Percentiles rank a stretch among this genome's conserved stretches.
These are phyloP conservation scores for Aspergillus clavatus DNA, from an alignment of 2,329 filamentous ascomycete species.

Conservation along the genomic window DNA sequence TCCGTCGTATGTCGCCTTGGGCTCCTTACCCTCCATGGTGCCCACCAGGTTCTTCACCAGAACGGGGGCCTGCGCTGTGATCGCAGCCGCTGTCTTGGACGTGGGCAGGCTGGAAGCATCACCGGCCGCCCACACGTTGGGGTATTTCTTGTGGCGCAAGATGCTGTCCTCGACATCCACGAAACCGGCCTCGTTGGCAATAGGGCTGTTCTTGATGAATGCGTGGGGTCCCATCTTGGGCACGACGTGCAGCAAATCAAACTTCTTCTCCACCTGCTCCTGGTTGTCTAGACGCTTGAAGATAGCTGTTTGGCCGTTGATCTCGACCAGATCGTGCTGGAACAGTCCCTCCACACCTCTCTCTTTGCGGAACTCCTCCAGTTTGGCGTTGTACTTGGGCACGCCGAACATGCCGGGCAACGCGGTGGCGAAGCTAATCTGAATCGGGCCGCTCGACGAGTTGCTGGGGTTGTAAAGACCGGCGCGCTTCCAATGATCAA, in stretches of 20 bases:
- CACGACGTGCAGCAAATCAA: constrained; percentile 54
- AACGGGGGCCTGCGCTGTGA: constrained; percentile 50
- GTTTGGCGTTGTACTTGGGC: constrained; percentile 53
- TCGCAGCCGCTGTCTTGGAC: constrained; percentile 53
- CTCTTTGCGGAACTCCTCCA: constrained; percentile 52
- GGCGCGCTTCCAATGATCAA: constrained; percentile 54
- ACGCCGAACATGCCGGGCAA: constrained; percentile 57
- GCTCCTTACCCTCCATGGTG: constrained; percentile 44
- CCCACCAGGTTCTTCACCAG: constrained; percentile 48
- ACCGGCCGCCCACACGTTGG: constrained; percentile 56
- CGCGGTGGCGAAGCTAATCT: constrained; percentile 54
- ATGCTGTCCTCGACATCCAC: constrained; percentile 55
- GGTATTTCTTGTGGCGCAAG: constrained; percentile 50
- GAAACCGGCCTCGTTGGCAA: constrained; percentile 54
- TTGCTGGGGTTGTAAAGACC: constrained; percentile 47
- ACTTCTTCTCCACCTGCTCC: constrained; percentile 43
- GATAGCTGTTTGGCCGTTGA: constrained; percentile 51
- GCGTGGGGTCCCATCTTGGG: constrained; percentile 57
- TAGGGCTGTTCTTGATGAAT: constrained; percentile 50
- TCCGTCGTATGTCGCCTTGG: constrained; percentile 47
- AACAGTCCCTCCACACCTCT: constrained; percentile 56
- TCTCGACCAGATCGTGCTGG: constrained; percentile 51
- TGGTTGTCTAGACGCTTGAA: constrained; percentile 46
- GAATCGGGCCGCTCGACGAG: constrained; percentile 41
- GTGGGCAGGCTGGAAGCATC: constrained; percentile 58